A percentile compares a stretch with the other conserved stretches of the same genome.
phyloP scores from a whole-genome alignment of 441 rosid genomes.

The Adansonia madagascariensis region DNA sequence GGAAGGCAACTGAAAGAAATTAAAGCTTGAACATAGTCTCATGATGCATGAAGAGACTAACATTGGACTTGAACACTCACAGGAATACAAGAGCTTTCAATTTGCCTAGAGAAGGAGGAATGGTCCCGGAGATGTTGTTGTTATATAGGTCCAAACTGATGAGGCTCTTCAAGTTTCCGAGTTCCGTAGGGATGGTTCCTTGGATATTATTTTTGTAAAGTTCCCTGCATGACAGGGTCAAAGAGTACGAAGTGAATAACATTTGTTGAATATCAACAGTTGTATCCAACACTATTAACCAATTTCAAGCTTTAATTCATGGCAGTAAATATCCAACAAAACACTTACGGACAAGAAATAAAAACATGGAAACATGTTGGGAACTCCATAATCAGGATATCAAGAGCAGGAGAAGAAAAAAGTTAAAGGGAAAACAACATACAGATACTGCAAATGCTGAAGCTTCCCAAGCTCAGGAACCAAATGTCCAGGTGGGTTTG shows the following conservation, averaged over 20 bases:
- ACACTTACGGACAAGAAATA: background rate
- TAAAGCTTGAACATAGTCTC: background rate
- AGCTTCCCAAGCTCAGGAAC: constrained; percentile 89
- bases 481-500: constrained; percentile 83
- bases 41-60: background rate
- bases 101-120: constrained; percentile 82
- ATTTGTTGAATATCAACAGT: background rate
- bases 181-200: constrained; percentile 82
- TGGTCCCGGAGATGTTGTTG: constrained; percentile 77
- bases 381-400: background rate
- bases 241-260: constrained; percentile 9
- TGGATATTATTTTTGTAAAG: constrained; percentile 89
- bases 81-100: constrained; percentile 86
- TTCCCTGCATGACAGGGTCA: constrained; percentile 50
- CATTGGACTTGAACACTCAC: constrained; percentile 48
- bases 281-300: background rate
- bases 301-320: background rate
- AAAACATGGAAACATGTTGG: background rate
- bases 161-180: constrained; percentile 79
- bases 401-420: background rate
- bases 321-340: constrained; percentile 4
- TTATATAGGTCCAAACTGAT: constrained; percentile 91
- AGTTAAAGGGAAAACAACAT: constrained; percentile 37
- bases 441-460: constrained; percentile 87
- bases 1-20: background rate